These are phyloP conservation scores for Ammopiptanthus mongolicus DNA, from an alignment of 306 rosid species.

Conservation along the genomic window DNA sequence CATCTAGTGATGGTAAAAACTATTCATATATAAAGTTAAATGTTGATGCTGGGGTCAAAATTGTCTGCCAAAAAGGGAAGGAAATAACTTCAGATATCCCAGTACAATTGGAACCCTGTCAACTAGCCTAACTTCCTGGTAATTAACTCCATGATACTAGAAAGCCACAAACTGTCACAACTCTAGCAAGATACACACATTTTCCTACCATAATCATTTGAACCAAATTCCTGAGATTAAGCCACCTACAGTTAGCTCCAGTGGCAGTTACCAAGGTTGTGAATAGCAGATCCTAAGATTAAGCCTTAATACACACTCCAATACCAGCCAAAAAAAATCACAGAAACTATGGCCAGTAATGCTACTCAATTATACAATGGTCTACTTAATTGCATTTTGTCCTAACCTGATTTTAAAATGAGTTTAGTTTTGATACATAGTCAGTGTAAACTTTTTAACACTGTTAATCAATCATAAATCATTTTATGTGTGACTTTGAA, in stretches of 20 bases:
- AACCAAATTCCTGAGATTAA: background rate
- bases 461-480: no score
- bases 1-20: background rate
- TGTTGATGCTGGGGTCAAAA: background rate
- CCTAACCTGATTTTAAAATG: background rate
- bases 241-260: background rate
- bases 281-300: background rate
- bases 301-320: background rate
- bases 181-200: background rate
- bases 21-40: background rate
- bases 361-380: background rate
- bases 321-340: background rate
- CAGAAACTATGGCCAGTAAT: background rate
- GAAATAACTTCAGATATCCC: slow-evolving; percentile 9
- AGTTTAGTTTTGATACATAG: no score
- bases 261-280: background rate
- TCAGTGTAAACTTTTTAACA: no score
- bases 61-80: background rate
- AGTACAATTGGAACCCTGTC: background rate
- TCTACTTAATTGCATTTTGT: background rate
- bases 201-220: background rate
- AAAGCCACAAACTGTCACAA: background rate
- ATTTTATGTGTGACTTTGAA: no score
- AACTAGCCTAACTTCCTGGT: background rate
- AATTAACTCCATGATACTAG: background rate